Evolutionary conservation across 768 basidiomycete species (phyloP).

Genomic region (Clitopilus hobsonii): DNA sequence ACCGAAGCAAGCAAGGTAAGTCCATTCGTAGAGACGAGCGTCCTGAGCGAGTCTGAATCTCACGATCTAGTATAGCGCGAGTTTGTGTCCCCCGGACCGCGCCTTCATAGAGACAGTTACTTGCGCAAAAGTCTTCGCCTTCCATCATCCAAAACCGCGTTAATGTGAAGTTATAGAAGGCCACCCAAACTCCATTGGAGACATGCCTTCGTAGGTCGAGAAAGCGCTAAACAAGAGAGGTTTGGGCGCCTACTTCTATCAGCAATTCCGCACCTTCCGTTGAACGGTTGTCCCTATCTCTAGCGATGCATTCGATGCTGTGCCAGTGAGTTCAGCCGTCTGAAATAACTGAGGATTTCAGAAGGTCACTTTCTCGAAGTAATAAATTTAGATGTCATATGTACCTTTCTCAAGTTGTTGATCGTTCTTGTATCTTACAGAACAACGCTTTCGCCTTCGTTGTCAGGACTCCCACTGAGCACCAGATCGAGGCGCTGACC

Average conservation of each 20-base stretch:
- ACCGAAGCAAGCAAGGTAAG: slow-evolving; percentile 28
- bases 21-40: slow-evolving; percentile 16
- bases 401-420: no score
- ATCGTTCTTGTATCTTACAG: no score
- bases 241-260: no score
- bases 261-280: slow-evolving; percentile 27
- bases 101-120: slow-evolving; percentile 20
- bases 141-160: slow-evolving; percentile 28
- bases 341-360: no score
- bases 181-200: slow-evolving; percentile 27
- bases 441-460: no score
- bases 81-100: slow-evolving; percentile 34
- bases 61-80: slow-evolving; percentile 27
- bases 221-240: slow-evolving; percentile 36
- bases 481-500: no score
- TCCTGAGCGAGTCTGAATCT: slow-evolving; percentile 21
- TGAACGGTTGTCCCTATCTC: no score
- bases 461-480: no score
- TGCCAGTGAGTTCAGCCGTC: no score
- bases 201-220: slow-evolving; percentile 28
- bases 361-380: no score
- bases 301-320: no score
- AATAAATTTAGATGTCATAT: no score
- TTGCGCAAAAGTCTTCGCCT: slow-evolving; percentile 27
- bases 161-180: slow-evolving; percentile 35